Evolutionary conservation across 805 yeast species (phyloP).

Genomic region (Metschnikowia corniflorae): DNA sequence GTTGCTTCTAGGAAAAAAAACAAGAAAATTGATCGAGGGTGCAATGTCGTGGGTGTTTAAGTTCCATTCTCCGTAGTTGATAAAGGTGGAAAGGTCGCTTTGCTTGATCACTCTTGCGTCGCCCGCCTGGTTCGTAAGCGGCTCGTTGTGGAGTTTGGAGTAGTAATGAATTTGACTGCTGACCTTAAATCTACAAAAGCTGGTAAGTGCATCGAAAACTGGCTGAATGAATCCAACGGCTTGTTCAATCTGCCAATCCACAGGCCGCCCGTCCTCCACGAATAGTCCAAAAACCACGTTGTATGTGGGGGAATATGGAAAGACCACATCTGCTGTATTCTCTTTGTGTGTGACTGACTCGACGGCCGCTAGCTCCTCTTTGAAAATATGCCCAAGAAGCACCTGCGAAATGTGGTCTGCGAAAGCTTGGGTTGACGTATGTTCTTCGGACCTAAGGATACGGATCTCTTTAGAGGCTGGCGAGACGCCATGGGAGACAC

Average conservation of each 20-base stretch:
- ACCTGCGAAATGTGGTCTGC: slow-evolving; percentile 35
- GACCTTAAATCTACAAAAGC: slow-evolving; percentile 66
- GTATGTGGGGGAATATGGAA: slow-evolving; percentile 60
- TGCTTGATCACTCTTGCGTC: slow-evolving; percentile 38
- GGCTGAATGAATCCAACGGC: slow-evolving; percentile 55
- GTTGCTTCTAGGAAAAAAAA: slow-evolving; percentile 56
- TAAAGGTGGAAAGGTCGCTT: slow-evolving; percentile 64
- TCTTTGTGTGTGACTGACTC: slow-evolving; percentile 1
- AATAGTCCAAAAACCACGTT: slow-evolving; percentile 76
- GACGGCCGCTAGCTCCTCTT: slow-evolving; percentile 28
- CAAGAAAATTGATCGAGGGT: slow-evolving; percentile 68
- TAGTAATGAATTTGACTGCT: slow-evolving; percentile 78
- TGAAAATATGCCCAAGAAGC: slow-evolving; percentile 39
- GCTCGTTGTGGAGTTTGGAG: slow-evolving; percentile 37
- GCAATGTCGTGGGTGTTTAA: slow-evolving; percentile 53
- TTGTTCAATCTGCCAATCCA: slow-evolving; percentile 69
- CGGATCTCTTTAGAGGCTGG: slow-evolving; percentile 34
- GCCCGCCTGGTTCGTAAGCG: slow-evolving; percentile 21
- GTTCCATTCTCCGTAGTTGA: slow-evolving; percentile 86
- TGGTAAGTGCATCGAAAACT: slow-evolving; percentile 48
- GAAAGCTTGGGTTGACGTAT: slow-evolving; percentile 21
- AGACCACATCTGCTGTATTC: slow-evolving; percentile 27
- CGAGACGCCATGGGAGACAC: no score
- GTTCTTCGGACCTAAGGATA: slow-evolving; percentile 15
- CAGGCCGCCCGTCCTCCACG: slow-evolving; percentile 62